A percentile compares a stretch with the other conserved stretches of the same genome.
Evolutionary conservation across 495 filamentous ascomycete species (phyloP).

Genomic region (Talaromyces nanjingensis): DNA sequence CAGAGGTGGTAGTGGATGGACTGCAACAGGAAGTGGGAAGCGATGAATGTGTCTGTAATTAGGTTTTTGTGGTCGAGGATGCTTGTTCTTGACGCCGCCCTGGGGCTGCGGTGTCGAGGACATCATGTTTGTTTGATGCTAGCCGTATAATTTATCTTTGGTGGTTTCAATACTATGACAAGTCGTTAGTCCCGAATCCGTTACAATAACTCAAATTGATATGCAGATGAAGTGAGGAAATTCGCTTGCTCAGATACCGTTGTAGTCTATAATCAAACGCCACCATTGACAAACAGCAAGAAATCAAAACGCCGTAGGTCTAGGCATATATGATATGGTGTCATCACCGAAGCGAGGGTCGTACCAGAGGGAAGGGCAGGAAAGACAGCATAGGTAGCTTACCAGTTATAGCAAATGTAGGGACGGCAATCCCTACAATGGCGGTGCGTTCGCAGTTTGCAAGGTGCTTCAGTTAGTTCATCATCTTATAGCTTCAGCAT

Average conservation of each 20-base stretch:
- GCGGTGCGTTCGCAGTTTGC: background rate
- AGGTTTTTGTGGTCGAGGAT: slow-evolving; percentile 49
- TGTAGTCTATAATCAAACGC: slow-evolving; percentile 81
- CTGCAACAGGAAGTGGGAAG: slow-evolving; percentile 69
- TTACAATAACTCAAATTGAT: background rate
- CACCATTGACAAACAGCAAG: slow-evolving; percentile 67
- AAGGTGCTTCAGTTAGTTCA: background rate
- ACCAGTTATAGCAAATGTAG: slow-evolving; percentile 13
- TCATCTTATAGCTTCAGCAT: background rate
- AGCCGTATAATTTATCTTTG: background rate
- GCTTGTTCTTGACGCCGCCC: slow-evolving; percentile 8
- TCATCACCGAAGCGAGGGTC: slow-evolving; percentile 36
- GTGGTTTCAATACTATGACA: background rate
- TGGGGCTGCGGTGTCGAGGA: slow-evolving; percentile 9
- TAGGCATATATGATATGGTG: slow-evolving; percentile 33
- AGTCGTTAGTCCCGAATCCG: background rate
- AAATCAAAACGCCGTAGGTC: slow-evolving; percentile 61
- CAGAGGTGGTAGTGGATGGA: slow-evolving; percentile 75
- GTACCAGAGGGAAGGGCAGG: background rate
- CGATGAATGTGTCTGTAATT: slow-evolving; percentile 67
- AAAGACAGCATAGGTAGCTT: slow-evolving; percentile 7
- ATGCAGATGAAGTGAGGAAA: slow-evolving; percentile 1
- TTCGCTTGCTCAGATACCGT: slow-evolving; percentile 89
- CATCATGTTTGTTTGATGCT: background rate
- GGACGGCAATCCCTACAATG: background rate